Evolutionary conservation across 306 rosid species (phyloP), one percentile per base, ranked within the genome.

Genomic region (Adenanthera pavonina): DNA sequence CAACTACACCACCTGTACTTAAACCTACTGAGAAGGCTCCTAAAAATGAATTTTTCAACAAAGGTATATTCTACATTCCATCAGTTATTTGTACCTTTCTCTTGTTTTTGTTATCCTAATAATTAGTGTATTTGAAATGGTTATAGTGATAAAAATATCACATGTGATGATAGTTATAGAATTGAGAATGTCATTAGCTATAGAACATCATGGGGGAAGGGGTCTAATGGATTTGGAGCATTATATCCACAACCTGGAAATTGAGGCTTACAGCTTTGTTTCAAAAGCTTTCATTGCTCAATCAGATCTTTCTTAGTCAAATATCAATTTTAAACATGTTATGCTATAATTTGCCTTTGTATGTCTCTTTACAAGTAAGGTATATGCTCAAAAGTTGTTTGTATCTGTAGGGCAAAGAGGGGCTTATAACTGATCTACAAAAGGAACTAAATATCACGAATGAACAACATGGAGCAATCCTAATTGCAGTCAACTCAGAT

Each of bases 11-110:
- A 81, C 95, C 95, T 84, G 87, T 76, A 33, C 75, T 64, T 16
- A 91, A 91, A 67, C 68, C 92, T 85, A 77, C 76, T 15, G 97
- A 89, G 78, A 91, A 88, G 78, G 89, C 87, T 64, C 84, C 94
- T 5, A 89, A 90, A 88, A 92, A 87, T 49, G 99, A 90, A 86
- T 93, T 85, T 93, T 92, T 80, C 98, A 93, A 81, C 99, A 95
- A 87, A 89, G 99, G 99, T 93, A 69, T 82, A 20, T 54, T 33
- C 4, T n/a, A 25, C 48, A 79, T 68, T 65, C 20, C 16, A 16
- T 71, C 35, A 6, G 59, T 5, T 72, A 46, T 54, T 36, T 43
- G 16, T 71, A 5, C 19, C 30, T 25, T 25, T 25, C 30, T 25
- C 0, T 25, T 25, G 30, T 25, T 25, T 25, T 25, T 25, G 30